A percentile compares a stretch with the other conserved stretches of the same genome.
phyloP scores from a whole-genome alignment of 495 filamentous ascomycete genomes.

The Extremus antarcticus region DNA sequence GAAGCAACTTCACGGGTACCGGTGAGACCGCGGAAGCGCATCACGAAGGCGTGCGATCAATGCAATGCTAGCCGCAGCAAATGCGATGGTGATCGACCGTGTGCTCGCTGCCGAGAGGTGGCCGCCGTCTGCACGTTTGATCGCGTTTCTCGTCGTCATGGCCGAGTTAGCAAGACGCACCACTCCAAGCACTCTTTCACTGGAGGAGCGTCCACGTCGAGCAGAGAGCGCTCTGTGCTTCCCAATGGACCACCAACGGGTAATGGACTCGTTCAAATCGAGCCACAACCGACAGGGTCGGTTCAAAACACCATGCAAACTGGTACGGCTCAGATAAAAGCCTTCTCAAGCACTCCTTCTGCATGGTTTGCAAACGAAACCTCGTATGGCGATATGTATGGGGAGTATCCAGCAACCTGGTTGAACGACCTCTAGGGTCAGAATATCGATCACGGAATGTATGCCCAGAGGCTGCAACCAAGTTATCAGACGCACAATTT shows the following conservation, averaged over 20 bases:
- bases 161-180: constrained; percentile 62
- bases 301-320: constrained; percentile 21
- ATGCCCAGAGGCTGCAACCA: background rate
- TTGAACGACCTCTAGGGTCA: background rate
- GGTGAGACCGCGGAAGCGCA: constrained; percentile 26
- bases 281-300: constrained; percentile 39
- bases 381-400: background rate
- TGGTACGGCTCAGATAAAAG: constrained; percentile 2
- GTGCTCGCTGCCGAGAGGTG: constrained; percentile 89
- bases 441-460: background rate
- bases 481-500: constrained; percentile 47
- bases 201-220: constrained; percentile 76
- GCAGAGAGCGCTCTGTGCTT: constrained; percentile 37
- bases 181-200: constrained; percentile 86
- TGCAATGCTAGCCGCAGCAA: constrained; percentile 93
- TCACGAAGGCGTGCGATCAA: constrained; percentile 90
- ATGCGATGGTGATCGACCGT: constrained; percentile 89
- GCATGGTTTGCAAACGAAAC: background rate
- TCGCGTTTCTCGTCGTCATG: constrained; percentile 34
- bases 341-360: background rate
- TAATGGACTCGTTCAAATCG: constrained; percentile 32
- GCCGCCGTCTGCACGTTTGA: constrained; percentile 83
- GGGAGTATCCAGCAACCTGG: background rate
- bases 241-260: constrained; percentile 31
- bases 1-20: too few species aligned